Evolutionary conservation across 371 early-diverging fungal genomes (phyloP).

Genomic region (Mucor sp.): DNA sequence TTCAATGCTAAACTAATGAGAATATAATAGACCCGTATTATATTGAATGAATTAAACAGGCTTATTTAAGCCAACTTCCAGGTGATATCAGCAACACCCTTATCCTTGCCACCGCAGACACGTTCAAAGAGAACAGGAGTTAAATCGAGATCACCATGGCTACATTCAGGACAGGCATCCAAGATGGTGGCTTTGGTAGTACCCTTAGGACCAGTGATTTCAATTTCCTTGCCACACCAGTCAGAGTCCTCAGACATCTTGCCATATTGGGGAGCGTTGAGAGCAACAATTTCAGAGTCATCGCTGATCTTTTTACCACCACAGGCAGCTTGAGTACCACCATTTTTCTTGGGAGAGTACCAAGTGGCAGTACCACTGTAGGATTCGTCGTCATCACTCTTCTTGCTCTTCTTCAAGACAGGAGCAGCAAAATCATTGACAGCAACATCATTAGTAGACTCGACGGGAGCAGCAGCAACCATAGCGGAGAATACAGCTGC

Average conservation of each 20-base stretch:
- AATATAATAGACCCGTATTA: neutral
- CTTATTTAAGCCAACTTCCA: conserved; percentile 15
- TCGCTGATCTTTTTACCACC: conserved; percentile 6
- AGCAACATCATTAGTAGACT: neutral
- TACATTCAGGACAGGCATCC: conserved; percentile 25
- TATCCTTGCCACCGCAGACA: conserved; percentile 20
- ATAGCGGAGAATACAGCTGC: neutral
- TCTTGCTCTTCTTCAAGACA: conserved; percentile 7
- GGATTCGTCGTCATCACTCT: neutral
- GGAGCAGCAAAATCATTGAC: neutral
- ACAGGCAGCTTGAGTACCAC: conserved; percentile 21
- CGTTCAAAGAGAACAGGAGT: conserved; percentile 24
- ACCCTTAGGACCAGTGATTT: conserved; percentile 26
- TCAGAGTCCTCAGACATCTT: conserved; percentile 11
- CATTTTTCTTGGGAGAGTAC: conserved; percentile 20
- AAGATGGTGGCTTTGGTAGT: conserved; percentile 12
- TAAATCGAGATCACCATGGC: conserved; percentile 17
- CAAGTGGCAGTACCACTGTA: conserved; percentile 24
- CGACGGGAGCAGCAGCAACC: conserved; percentile 8
- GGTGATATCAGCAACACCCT: conserved; percentile 18
- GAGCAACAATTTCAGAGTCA: conserved; percentile 15
- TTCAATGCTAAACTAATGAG: neutral
- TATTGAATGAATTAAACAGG: neutral
- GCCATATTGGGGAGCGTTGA: conserved; percentile 18
- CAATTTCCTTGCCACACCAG: conserved; percentile 30